These are phyloP conservation scores for Brassica cretica DNA, from an alignment of 345 rosid species.

Conservation along the genomic window DNA sequence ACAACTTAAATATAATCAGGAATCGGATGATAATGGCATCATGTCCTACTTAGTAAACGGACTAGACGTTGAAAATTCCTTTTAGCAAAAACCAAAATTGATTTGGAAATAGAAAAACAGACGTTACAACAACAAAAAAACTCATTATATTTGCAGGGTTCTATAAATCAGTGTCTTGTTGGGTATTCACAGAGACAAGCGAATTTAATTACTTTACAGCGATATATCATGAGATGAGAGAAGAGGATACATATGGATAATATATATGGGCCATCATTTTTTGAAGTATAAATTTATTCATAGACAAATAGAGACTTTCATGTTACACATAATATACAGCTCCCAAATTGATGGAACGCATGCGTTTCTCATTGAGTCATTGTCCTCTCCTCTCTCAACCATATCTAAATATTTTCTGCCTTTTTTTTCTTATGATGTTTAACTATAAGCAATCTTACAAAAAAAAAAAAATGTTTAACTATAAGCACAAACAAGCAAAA, in stretches of 20 bases:
- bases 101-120: neutral
- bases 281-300: neutral
- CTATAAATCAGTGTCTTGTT: neutral
- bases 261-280: conserved; percentile 8
- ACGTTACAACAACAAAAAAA: neutral
- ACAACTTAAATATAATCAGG: neutral
- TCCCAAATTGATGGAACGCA: conserved; percentile 39
- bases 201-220: neutral
- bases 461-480: too few relatives aligned
- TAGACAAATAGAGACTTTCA: neutral
- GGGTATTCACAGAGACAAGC: neutral
- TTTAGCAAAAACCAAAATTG: neutral
- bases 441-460: neutral
- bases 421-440: neutral
- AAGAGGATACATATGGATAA: conserved; percentile 7
- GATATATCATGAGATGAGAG: neutral
- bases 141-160: neutral
- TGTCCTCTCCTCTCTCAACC: conserved; percentile 30
- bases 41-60: neutral
- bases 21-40: neutral
- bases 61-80: neutral
- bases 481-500: conserved; percentile 1
- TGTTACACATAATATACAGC: conserved; percentile 21
- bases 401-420: neutral
- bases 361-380: conserved; percentile 2